These are phyloP conservation scores for Crucibulum parvulum DNA, from an alignment of 1,284 basidiomycete genomes.

Conservation along the genomic window DNA sequence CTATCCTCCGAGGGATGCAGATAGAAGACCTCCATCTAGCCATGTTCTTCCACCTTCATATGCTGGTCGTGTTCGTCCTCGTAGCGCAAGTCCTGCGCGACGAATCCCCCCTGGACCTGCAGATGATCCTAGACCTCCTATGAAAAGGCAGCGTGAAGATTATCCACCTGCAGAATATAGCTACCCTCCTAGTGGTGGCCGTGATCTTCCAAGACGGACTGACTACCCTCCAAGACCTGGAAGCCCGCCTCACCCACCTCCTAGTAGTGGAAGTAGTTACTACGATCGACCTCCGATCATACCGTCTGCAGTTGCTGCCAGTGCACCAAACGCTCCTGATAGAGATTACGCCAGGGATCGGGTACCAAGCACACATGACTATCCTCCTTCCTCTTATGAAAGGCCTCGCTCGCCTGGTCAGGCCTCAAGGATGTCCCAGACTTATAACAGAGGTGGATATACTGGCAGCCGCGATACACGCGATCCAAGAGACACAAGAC, in stretches of 20 bases:
- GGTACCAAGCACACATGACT: not conserved
- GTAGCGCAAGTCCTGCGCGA: slow-evolving; percentile 30
- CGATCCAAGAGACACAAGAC: not conserved
- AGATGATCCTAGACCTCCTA: slow-evolving; percentile 26
- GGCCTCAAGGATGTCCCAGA: not conserved
- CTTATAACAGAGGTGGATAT: slow-evolving; percentile 1
- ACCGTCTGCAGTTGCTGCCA: not conserved
- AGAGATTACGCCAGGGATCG: not conserved
- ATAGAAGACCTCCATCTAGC: not conserved
- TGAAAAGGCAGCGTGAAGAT: slow-evolving; percentile 32
- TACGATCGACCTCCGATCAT: slow-evolving; percentile 10
- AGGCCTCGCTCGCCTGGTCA: not conserved
- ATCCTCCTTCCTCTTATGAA: not conserved
- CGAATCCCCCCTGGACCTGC: slow-evolving; percentile 13
- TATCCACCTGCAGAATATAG: slow-evolving; percentile 23
- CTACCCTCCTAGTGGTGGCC: slow-evolving; percentile 14
- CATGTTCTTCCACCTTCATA: not conserved
- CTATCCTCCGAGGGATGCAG: not conserved
- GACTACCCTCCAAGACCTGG: slow-evolving; percentile 13
- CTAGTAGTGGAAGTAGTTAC: slow-evolving; percentile 2
- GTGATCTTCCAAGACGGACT: slow-evolving; percentile 9
- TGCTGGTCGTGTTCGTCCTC: slow-evolving; percentile 24
- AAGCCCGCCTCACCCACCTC: slow-evolving; percentile 6
- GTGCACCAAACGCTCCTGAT: not conserved
- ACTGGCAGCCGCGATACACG: not conserved